These are phyloP conservation scores for Rhododendron vialii DNA, from an alignment of 148 eudicot genomes.

Conservation along the genomic window DNA sequence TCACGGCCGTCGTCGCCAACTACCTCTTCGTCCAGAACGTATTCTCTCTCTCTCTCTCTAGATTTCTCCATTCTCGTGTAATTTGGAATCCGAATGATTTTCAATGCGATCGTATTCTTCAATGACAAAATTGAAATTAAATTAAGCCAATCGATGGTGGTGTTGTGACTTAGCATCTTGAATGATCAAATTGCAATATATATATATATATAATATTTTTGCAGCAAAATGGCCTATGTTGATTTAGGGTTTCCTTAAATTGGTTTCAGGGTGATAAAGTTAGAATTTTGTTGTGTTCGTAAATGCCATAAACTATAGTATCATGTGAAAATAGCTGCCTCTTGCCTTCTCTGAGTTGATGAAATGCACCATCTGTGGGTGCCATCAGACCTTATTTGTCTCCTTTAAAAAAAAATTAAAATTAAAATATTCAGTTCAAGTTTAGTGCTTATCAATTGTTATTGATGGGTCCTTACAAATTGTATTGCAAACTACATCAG, in stretches of 20 bases:
- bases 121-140: background rate
- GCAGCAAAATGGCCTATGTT: no score
- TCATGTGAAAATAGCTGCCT: background rate
- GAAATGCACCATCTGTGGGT: background rate
- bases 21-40: conserved; percentile 38
- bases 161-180: background rate
- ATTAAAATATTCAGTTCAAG: background rate
- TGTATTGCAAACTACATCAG: background rate
- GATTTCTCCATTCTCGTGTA: background rate
- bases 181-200: background rate
- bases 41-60: background rate
- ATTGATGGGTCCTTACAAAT: background rate
- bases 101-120: background rate
- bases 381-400: background rate
- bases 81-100: background rate
- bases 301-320: background rate
- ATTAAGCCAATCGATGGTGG: background rate
- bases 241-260: background rate
- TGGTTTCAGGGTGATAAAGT: background rate
- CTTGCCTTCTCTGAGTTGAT: background rate
- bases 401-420: no score
- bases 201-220: no score
- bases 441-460: background rate
- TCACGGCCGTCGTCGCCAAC: conserved; percentile 38
- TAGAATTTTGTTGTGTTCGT: background rate